Conservation (phyloP, 768 basidiomycete genomes). For the Hemileccinum rubropunctum region DNA sequence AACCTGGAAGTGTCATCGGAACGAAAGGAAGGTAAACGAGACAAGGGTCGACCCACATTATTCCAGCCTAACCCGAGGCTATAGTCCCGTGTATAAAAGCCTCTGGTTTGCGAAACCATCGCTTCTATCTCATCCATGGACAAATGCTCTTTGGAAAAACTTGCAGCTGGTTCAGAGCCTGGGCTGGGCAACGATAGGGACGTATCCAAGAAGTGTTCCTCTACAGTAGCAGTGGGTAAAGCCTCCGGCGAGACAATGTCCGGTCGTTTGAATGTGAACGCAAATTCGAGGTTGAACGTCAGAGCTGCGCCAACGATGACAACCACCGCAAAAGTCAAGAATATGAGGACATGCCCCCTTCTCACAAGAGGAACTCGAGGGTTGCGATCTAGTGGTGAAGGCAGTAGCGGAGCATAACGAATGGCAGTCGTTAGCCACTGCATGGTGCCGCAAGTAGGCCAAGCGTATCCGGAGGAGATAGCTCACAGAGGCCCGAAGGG, state of each 20-base stretch:
- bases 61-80: conserved; percentile 48
- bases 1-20: conserved; percentile 27
- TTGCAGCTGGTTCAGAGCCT: not conserved
- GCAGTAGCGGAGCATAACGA: conserved; percentile 15
- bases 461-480: not conserved
- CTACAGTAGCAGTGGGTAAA: not conserved
- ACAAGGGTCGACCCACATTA: conserved; percentile 30
- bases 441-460: conserved; percentile 4
- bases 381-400: not conserved
- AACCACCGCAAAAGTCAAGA: conserved; percentile 4
- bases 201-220: not conserved
- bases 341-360: conserved; percentile 9
- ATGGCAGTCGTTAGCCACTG: conserved; percentile 10
- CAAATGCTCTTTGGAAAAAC: conserved; percentile 15
- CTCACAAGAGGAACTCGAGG: not conserved
- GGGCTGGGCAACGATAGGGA: not conserved
- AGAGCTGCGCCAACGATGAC: conserved; percentile 10
- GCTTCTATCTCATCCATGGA: conserved; percentile 30
- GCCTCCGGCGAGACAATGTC: not conserved
- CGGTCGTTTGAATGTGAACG: conserved; percentile 5
- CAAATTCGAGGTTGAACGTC: conserved; percentile 8
- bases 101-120: conserved; percentile 38
- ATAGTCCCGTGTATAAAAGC: conserved; percentile 41
- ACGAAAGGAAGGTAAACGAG: not conserved
- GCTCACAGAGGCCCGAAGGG: conserved; percentile 6